These are phyloP conservation scores for Teratosphaeria zuluensis DNA, from an alignment of 2,329 filamentous ascomycete genomes.

Conservation along the genomic window DNA sequence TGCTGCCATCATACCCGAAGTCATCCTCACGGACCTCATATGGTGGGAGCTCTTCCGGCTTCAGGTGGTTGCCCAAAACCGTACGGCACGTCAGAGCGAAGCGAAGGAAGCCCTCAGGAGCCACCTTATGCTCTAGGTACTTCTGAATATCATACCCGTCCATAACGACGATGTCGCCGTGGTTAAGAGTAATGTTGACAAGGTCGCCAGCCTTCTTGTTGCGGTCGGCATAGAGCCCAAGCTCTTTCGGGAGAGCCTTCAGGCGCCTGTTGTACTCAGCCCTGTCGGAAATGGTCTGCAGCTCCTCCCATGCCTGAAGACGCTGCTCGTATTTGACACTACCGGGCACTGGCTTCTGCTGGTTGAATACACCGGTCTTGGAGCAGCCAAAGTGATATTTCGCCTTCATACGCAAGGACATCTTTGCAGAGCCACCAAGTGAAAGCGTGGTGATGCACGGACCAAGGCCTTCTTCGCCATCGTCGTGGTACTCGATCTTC, in stretches of 20 bases:
- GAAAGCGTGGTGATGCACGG: slow-evolving; percentile 54
- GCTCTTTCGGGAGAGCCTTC: slow-evolving; percentile 28
- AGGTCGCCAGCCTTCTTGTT: slow-evolving; percentile 24
- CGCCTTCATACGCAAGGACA: slow-evolving; percentile 49
- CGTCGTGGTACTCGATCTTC: slow-evolving; percentile 56
- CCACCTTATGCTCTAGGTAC: slow-evolving; percentile 50
- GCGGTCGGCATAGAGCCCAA: slow-evolving; percentile 24
- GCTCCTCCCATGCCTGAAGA: slow-evolving; percentile 20
- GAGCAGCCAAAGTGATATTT: slow-evolving; percentile 35
- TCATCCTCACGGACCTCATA: slow-evolving; percentile 30
- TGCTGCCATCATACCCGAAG: slow-evolving; percentile 27
- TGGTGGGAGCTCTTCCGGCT: slow-evolving; percentile 26
- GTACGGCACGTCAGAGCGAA: slow-evolving; percentile 50
- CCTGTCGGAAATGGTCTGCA: slow-evolving; percentile 16
- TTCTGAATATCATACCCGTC: slow-evolving; percentile 50
- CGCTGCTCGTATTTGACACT: slow-evolving; percentile 26
- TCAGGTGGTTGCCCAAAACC: slow-evolving; percentile 38
- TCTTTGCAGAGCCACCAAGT: slow-evolving; percentile 48
- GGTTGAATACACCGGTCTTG: slow-evolving; percentile 25
- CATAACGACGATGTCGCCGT: slow-evolving; percentile 59
- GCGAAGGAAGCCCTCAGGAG: slow-evolving; percentile 40
- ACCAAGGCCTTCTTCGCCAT: slow-evolving; percentile 54
- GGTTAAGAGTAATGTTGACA: slow-evolving; percentile 42
- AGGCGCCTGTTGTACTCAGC: slow-evolving; percentile 18
- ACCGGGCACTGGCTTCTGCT: slow-evolving; percentile 18